phyloP scores from a whole-genome alignment of 1,139 yeast genomes.

The Geotrichum reessii region DNA sequence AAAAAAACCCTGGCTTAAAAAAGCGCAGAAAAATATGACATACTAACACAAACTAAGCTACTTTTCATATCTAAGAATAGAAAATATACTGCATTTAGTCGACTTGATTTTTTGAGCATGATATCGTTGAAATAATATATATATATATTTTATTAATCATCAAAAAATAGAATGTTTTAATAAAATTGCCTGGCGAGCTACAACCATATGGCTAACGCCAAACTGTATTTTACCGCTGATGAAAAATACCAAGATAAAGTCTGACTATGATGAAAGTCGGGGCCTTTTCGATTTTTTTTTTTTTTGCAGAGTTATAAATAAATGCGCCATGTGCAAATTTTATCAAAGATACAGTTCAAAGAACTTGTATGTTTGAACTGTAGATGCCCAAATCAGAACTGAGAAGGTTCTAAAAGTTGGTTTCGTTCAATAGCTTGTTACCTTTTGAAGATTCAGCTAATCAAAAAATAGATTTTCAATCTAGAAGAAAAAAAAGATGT shows the following conservation, averaged over 20 bases:
- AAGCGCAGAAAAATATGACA: no score
- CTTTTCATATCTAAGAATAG: no score
- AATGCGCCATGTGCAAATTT: background rate
- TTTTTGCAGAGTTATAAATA: background rate
- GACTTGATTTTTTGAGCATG: no score
- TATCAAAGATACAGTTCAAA: background rate
- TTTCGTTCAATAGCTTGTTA: background rate
- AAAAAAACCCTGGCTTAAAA: no score
- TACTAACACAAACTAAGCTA: no score
- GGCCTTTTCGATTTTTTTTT: background rate
- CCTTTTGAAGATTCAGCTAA: background rate
- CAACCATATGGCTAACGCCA: background rate
- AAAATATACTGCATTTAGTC: no score
- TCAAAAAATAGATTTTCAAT: no score
- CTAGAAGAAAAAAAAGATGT: no score
- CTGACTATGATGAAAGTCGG: background rate
- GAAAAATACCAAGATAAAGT: background rate
- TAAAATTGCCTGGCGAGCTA: background rate
- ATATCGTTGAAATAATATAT: no score
- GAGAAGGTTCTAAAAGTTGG: background rate
- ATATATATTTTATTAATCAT: no score
- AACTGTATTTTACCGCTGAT: background rate
- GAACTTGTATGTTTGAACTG: background rate
- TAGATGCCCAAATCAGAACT: background rate
- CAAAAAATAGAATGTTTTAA: background rate